phyloP scores from a whole-genome alignment of 2,329 filamentous ascomycete genomes.

The Whalleya microplaca region DNA sequence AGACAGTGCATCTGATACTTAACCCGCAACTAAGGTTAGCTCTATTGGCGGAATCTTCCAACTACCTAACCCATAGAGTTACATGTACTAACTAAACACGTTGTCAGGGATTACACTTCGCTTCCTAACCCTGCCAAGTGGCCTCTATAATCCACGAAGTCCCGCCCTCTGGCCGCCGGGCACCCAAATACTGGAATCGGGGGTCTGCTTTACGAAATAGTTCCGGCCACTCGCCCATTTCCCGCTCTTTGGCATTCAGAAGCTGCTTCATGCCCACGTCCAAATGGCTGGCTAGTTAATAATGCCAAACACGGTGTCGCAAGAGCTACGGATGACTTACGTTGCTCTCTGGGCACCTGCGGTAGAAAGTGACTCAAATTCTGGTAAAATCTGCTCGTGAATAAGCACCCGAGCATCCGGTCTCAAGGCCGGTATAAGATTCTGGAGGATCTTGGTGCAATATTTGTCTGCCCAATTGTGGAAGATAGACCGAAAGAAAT shows the following conservation, averaged over 20 bases:
- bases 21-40: too few relatives aligned
- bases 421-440: constrained; percentile 32
- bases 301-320: too few relatives aligned
- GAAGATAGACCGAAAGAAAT: constrained; percentile 36
- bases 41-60: too few relatives aligned
- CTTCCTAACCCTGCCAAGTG: constrained; percentile 30
- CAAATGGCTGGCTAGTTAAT: too few relatives aligned
- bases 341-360: constrained; percentile 23
- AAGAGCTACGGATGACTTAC: too few relatives aligned
- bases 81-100: too few relatives aligned
- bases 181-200: constrained; percentile 25
- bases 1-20: too few relatives aligned
- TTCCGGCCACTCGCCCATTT: constrained; percentile 27
- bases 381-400: constrained; percentile 28
- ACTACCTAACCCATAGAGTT: too few relatives aligned
- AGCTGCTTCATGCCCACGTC: constrained; percentile 30
- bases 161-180: constrained; percentile 16
- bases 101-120: too few relatives aligned
- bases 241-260: constrained; percentile 28
- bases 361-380: constrained; percentile 12
- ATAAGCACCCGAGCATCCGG: constrained; percentile 24
- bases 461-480: constrained; percentile 40
- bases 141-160: constrained; percentile 31
- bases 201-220: constrained; percentile 24
- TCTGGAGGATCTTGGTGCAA: constrained; percentile 34